Base-by-base conservation (phyloP, 1,284 basidiomycete species). In the Ceraceosorus bombacis region DNA sequence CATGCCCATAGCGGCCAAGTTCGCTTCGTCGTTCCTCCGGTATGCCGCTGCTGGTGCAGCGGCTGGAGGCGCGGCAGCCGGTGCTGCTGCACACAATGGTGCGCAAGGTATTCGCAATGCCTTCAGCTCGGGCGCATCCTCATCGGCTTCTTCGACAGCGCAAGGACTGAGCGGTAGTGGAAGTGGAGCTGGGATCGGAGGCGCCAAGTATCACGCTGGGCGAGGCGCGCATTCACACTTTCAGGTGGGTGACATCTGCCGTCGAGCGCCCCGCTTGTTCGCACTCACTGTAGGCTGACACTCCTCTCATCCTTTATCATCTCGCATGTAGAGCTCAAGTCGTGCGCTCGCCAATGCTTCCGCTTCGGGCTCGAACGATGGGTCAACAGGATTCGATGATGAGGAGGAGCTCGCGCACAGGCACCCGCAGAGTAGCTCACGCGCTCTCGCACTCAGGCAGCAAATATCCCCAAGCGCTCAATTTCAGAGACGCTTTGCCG, bases 121-220 rank as follows among this genome's bases (percentile, higher is more conserved):
- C 27, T 27, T 27, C 27, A 27, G 27, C 27, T 27, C 27, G 27
- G 27, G 27, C 27, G 27, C 27, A 27, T 27, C 27, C 27, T 27
- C 27, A 27, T 27, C 27, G 3, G 27, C 27, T 27, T 27, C 27
- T 27, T 27, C 27, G 27, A 27, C 27, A 27, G 27, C 27, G 27
- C 27, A 27, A 27, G 27, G 27, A 27, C 27, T 27, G 27, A 27
- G 27, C 27, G 27, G 27, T 27, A 27, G 27, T 27, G 27, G 27
- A 27, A 27, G 27, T 27, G 63, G 61, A 17, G 63, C 59, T 5
- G 71, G 71, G 10, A 64, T 65, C 8, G 71, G 71, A 15, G 71
- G 71, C 17, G 71, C 71, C 55, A 73, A 73, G 56, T 73, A 61
- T 49, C 70, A 71, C 40, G 71, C 71, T 38, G 71, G 71, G 36